A percentile compares a stretch with the other conserved stretches of the same genome.
Evolutionary conservation across 1,139 yeast genomes (phyloP).

Genomic region (Geotrichum klebahnii): DNA sequence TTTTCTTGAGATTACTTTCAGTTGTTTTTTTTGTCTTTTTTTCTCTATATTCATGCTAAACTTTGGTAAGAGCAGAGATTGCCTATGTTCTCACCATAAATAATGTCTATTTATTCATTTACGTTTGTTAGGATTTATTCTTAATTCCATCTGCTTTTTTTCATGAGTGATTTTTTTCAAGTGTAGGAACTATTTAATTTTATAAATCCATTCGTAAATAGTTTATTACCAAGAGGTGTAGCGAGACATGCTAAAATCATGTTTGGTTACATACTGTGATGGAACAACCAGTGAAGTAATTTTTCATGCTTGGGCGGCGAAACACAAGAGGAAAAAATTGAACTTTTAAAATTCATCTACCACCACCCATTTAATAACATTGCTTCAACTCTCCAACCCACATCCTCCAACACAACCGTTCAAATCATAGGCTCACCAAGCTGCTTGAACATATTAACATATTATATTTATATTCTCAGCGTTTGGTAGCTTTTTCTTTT

Average conservation of each 20-base stretch:
- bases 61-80: constrained; percentile 4
- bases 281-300: too few relatives aligned
- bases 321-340: background rate
- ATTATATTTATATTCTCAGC: too few relatives aligned
- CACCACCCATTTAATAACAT: background rate
- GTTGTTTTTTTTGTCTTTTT: constrained; percentile 3
- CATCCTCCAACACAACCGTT: too few relatives aligned
- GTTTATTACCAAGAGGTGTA: background rate
- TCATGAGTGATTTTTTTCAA: too few relatives aligned
- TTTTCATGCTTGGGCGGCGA: too few relatives aligned
- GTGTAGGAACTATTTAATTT: too few relatives aligned
- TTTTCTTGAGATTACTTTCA: background rate
- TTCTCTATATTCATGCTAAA: background rate
- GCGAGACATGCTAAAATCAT: too few relatives aligned
- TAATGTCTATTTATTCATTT: constrained; percentile 7
- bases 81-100: constrained; percentile 3
- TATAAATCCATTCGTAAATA: background rate
- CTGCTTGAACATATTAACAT: too few relatives aligned
- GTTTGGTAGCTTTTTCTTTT: too few relatives aligned
- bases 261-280: too few relatives aligned
- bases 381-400: background rate
- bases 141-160: background rate
- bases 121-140: background rate
- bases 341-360: constrained; percentile 7
- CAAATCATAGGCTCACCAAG: too few relatives aligned